Evolutionary conservation across 2,329 filamentous ascomycete species (phyloP).

Genomic region (Ceratocystis variospora): DNA sequence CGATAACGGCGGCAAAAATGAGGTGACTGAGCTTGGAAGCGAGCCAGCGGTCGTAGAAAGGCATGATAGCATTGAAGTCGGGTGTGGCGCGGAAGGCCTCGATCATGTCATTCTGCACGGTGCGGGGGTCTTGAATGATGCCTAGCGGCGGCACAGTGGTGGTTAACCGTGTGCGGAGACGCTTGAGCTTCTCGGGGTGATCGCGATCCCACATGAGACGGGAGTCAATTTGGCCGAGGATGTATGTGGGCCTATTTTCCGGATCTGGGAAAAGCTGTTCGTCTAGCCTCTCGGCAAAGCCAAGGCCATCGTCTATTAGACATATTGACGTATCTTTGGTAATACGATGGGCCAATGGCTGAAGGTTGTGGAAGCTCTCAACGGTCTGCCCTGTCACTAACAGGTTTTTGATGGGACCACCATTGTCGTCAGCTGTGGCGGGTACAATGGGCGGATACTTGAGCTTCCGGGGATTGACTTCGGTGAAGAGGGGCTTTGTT

Average conservation of each 20-base stretch:
- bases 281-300: constrained; percentile 67
- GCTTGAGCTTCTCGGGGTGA: constrained; percentile 18
- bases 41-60: constrained; percentile 43
- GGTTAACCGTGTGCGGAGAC: constrained; percentile 26
- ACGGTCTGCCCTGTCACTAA: constrained; percentile 50
- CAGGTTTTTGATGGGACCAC: constrained; percentile 52
- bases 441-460: constrained; percentile 19
- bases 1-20: constrained; percentile 61
- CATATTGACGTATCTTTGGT: constrained; percentile 55
- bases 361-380: constrained; percentile 42
- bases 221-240: constrained; percentile 51
- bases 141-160: constrained; percentile 13
- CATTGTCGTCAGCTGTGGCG: constrained; percentile 23
- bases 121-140: constrained; percentile 11
- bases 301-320: constrained; percentile 70
- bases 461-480: constrained; percentile 18
- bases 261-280: constrained; percentile 54
- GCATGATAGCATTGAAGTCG: constrained; percentile 18
- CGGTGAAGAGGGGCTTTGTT: constrained; percentile 10
- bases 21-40: constrained; percentile 66
- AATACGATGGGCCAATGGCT: constrained; percentile 51
- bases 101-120: constrained; percentile 13
- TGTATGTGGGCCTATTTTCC: constrained; percentile 54
- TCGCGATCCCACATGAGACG: constrained; percentile 32
- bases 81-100: constrained; percentile 15